These are phyloP conservation scores for Bullera alba DNA, from an alignment of 768 basidiomycete species.

Conservation along the genomic window DNA sequence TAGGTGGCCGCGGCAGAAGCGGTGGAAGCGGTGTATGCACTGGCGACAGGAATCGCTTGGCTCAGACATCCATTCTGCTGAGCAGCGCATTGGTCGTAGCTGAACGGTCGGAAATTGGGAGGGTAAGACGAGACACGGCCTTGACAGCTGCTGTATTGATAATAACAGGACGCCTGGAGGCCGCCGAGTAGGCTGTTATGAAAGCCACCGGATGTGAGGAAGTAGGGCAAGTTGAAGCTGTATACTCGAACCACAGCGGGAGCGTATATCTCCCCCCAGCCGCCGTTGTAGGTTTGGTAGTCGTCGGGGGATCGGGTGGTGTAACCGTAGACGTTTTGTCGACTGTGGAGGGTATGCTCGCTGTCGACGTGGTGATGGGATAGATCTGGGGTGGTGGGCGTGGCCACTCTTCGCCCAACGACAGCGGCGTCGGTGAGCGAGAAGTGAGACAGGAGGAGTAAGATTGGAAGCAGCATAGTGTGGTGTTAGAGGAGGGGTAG, in stretches of 20 bases:
- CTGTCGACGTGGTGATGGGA: too few relatives aligned
- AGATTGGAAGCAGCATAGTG: too few relatives aligned
- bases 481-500: too few relatives aligned
- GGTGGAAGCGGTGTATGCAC: neutral
- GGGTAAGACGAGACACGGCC: neutral
- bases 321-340: too few relatives aligned
- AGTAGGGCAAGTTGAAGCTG: neutral
- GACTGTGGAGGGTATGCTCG: too few relatives aligned
- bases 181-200: neutral
- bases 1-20: neutral
- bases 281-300: neutral
- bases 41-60: neutral
- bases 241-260: neutral
- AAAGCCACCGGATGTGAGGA: neutral
- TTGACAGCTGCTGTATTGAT: neutral
- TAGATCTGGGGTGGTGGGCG: too few relatives aligned
- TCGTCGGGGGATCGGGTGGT: neutral
- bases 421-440: too few relatives aligned
- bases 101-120: neutral
- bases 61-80: neutral
- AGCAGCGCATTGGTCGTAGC: too few relatives aligned
- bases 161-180: neutral
- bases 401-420: too few relatives aligned
- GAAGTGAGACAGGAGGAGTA: too few relatives aligned
- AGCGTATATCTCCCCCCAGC: neutral